A percentile compares a stretch with the other conserved stretches of the same genome.
Conservation (phyloP, 768 basidiomycete genomes). For the Cystobasidium onofrii region DNA sequence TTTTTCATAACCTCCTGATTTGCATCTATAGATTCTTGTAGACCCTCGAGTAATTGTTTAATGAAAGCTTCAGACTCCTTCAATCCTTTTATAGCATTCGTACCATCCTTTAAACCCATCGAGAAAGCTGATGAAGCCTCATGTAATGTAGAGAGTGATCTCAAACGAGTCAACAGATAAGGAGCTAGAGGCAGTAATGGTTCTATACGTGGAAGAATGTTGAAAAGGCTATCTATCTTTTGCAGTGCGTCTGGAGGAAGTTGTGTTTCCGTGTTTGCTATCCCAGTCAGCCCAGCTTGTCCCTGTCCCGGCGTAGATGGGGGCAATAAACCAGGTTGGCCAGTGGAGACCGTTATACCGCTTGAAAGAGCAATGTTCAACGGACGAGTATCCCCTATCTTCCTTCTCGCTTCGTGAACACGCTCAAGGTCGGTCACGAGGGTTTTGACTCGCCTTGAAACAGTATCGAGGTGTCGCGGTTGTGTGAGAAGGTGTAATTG, state of each 20-base stretch:
- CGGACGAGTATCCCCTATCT: conserved; percentile 42
- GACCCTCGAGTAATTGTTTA: conserved; percentile 57
- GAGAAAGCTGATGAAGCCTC: conserved; percentile 71
- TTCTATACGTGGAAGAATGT: conserved; percentile 48
- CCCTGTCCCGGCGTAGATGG: background rate
- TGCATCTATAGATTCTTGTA: conserved; percentile 67
- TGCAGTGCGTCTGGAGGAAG: conserved; percentile 44
- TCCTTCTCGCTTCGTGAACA: conserved; percentile 49
- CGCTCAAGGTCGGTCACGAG: conserved; percentile 88
- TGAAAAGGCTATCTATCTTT: conserved; percentile 46
- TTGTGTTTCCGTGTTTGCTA: background rate
- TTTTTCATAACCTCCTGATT: conserved; percentile 63
- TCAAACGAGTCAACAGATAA: conserved; percentile 77
- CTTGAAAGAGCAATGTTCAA: conserved; percentile 39
- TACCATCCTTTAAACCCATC: conserved; percentile 52
- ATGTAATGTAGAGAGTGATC: conserved; percentile 74
- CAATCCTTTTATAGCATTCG: conserved; percentile 44
- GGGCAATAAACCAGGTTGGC: background rate
- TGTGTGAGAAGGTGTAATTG: conserved; percentile 84
- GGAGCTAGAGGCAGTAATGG: conserved; percentile 51
- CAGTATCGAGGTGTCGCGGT: conserved; percentile 89
- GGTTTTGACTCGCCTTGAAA: conserved; percentile 84
- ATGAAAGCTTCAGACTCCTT: conserved; percentile 66
- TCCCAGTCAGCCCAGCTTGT: background rate
- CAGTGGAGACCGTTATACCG: conserved; percentile 38